Evolutionary conservation across 768 basidiomycete genomes (phyloP), one percentile per base, ranked within the genome.

Genomic region (Auriscalpium orientale): DNA sequence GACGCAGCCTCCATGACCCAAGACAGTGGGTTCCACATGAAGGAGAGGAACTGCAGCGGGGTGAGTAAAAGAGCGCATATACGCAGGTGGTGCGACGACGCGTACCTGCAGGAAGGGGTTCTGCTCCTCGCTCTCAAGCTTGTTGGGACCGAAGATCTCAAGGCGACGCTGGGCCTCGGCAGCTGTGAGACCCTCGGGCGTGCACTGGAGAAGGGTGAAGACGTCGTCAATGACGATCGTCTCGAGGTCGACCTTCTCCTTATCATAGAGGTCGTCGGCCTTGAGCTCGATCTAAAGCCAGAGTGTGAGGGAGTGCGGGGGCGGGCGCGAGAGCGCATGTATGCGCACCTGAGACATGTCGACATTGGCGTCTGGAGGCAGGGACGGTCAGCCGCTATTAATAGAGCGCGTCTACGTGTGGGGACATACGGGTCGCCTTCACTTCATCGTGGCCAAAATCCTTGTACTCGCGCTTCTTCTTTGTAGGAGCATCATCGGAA

Each of bases 1-100:
- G 91, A 90, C 40, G 94, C 94, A 59, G 87, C 93, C 73, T 98
- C 95, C 95, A 98, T 98, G 72, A 98, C 95, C 95, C 95, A 98
- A 36, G 95, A 98, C 12, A 98, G 79, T 46, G 95, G 95, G 76
- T 98, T 98, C 95, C 95, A 98, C 95, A 98, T 98, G 82, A 98
- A 98, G 69, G 85, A 85, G 64, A 93, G 75, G 73, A 95, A 93
- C 89, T 91, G 48, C 18, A 46, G 35, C 28, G n/a, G 6, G 10
- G 21, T 9, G 45, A 33, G 0, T 10, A 33, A 33, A 28, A 47
- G 36, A 40, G 47, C 1, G 15, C 21, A 33, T 20, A 12, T 18
- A 33, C 1, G 2, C 3, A 37, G 33, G 8, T 8, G 7, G 4
- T 7, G 40, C 10, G 35, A 36, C 35, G 12, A 37, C 3, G 8